phyloP scores from a whole-genome alignment of 2,329 filamentous ascomycete species.

The Lecanoromycetidae sp. region DNA sequence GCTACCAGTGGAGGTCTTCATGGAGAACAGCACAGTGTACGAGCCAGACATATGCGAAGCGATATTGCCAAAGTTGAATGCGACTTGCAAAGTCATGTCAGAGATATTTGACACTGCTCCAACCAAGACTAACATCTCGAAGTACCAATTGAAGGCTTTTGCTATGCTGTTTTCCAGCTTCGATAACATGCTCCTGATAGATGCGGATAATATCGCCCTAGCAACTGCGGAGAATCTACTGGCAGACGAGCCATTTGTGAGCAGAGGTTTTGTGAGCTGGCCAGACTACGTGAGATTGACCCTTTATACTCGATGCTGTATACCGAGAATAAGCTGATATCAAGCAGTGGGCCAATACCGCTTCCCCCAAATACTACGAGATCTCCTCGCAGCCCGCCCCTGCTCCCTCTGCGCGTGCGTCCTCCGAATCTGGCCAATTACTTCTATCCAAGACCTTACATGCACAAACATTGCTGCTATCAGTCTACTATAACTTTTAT shows the following conservation, averaged over 20 bases:
- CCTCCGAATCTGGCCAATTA: constrained; percentile 14
- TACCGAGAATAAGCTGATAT: too few relatives aligned
- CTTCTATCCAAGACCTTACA: constrained; percentile 28
- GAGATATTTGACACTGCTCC: constrained; percentile 28
- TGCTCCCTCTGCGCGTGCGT: background rate
- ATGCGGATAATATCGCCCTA: constrained; percentile 41
- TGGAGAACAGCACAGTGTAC: constrained; percentile 31
- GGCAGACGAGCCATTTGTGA: constrained; percentile 39
- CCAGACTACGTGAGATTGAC: constrained; percentile 39
- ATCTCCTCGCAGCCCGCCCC: constrained; percentile 1
- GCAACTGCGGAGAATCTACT: constrained; percentile 37
- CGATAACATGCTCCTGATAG: constrained; percentile 48
- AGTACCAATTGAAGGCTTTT: constrained; percentile 39
- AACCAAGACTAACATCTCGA: constrained; percentile 25
- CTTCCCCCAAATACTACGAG: constrained; percentile 29
- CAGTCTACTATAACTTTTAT: constrained; percentile 45
- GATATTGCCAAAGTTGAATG: constrained; percentile 33
- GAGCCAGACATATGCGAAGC: constrained; percentile 32
- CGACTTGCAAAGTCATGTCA: constrained; percentile 33
- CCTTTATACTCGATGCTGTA: too few relatives aligned
- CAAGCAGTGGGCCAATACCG: constrained; percentile 38
- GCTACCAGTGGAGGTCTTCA: constrained; percentile 36
- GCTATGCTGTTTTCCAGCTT: constrained; percentile 40
- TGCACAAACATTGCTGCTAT: constrained; percentile 35
- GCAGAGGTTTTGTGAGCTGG: constrained; percentile 45